These are phyloP conservation scores for Xylaria sp. DNA, from an alignment of 2,329 filamentous ascomycete species.

Conservation along the genomic window DNA sequence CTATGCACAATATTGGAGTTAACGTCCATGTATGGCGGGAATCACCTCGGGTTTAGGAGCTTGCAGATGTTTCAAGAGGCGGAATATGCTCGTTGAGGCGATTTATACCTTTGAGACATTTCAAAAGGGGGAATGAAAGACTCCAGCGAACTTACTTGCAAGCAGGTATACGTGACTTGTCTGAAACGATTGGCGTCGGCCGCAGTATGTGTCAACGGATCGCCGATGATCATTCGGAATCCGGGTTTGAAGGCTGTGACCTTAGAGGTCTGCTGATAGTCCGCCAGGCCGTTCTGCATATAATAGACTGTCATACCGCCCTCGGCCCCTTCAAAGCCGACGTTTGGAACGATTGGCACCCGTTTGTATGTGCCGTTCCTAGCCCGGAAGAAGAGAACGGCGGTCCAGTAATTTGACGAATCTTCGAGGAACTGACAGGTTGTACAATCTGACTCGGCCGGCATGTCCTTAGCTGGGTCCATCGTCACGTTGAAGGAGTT, in stretches of 20 bases:
- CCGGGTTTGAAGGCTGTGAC: constrained; percentile 58
- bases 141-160: too few species aligned
- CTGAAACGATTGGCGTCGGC: constrained; percentile 51
- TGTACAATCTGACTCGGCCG: constrained; percentile 44
- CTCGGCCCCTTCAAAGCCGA: constrained; percentile 46
- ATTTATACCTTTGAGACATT: too few species aligned
- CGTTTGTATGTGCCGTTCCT: constrained; percentile 47
- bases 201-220: constrained; percentile 49
- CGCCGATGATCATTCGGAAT: constrained; percentile 58
- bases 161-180: constrained; percentile 57
- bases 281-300: constrained; percentile 48
- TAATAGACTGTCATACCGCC: constrained; percentile 59
- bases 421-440: constrained; percentile 45
- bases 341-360: constrained; percentile 44
- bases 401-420: constrained; percentile 47
- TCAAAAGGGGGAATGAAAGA: too few species aligned
- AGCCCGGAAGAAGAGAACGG: constrained; percentile 44
- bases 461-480: constrained; percentile 45
- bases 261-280: constrained; percentile 50
- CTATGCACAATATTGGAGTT: too few species aligned
- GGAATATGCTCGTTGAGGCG: too few species aligned
- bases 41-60: too few species aligned
- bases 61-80: too few species aligned
- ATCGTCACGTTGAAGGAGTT: constrained; percentile 46
- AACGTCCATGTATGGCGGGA: too few species aligned